phyloP scores from a whole-genome alignment of 495 filamentous ascomycete species.

The Aspergillus incahuasiensis region DNA sequence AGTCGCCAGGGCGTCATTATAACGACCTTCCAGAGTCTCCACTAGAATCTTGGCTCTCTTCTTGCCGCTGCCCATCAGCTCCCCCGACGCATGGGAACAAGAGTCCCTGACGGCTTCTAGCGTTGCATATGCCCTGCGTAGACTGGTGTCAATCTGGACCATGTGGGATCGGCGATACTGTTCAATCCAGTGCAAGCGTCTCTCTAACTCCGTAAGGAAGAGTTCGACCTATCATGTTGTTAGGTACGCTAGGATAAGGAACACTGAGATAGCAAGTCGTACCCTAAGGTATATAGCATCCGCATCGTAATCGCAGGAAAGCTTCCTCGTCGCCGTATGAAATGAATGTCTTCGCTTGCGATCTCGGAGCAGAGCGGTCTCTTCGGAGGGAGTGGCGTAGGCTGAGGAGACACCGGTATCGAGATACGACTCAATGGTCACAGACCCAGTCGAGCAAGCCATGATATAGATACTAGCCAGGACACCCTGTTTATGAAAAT shows the following conservation, averaged over 20 bases:
- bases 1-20: slow-evolving; percentile 79
- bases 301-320: slow-evolving; percentile 62
- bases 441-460: slow-evolving; percentile 43
- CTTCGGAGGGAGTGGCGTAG: slow-evolving; percentile 29
- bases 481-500: slow-evolving; percentile 2
- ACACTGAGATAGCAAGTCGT: slow-evolving; percentile 15
- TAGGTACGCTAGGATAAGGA: background rate
- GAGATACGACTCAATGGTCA: slow-evolving; percentile 43
- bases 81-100: slow-evolving; percentile 87
- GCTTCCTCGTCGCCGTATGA: slow-evolving; percentile 50
- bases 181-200: slow-evolving; percentile 83
- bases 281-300: slow-evolving; percentile 66
- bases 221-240: slow-evolving; percentile 65
- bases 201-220: slow-evolving; percentile 83
- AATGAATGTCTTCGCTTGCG: slow-evolving; percentile 62
- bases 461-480: slow-evolving; percentile 23
- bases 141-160: slow-evolving; percentile 72
- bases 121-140: slow-evolving; percentile 75
- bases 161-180: slow-evolving; percentile 78
- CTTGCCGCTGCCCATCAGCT: slow-evolving; percentile 81
- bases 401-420: slow-evolving; percentile 28
- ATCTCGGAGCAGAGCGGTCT: slow-evolving; percentile 37
- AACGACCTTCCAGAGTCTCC: slow-evolving; percentile 86
- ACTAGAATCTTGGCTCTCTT: slow-evolving; percentile 83
- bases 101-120: slow-evolving; percentile 81